Percentiles rank a stretch among this genome's conserved stretches.
Conservation (phyloP, 2,329 filamentous ascomycete genomes). For the Pseudogymnoascus sp. region DNA sequence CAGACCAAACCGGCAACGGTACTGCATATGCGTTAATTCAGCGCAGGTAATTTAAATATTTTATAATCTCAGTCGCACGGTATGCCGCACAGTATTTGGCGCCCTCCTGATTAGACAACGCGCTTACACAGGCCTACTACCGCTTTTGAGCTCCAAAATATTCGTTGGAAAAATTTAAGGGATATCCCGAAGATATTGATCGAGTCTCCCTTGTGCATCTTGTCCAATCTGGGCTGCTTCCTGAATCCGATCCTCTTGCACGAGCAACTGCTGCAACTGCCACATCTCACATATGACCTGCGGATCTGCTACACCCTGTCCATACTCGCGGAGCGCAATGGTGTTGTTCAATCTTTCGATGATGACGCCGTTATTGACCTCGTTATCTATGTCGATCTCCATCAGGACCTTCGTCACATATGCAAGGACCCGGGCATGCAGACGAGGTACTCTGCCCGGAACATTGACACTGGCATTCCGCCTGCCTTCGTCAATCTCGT, state of each 20-base stretch:
- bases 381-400: conserved; percentile 7
- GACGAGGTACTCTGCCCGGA: background rate
- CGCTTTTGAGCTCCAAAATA: background rate
- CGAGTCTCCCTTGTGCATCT: background rate
- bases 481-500: background rate
- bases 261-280: conserved; percentile 15
- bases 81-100: background rate
- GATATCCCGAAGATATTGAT: conserved; percentile 5
- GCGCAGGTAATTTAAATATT: background rate
- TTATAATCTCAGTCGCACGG: background rate
- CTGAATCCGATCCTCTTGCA: background rate
- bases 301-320: conserved; percentile 14
- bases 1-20: too few relatives aligned
- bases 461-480: background rate
- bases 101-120: background rate
- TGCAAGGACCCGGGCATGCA: conserved; percentile 13
- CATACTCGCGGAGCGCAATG: conserved; percentile 16
- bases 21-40: too few relatives aligned
- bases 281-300: conserved; percentile 17
- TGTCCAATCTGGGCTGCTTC: background rate
- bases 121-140: background rate
- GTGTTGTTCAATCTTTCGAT: conserved; percentile 11
- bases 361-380: background rate
- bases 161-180: background rate
- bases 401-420: conserved; percentile 9